A percentile compares a stretch with the other conserved stretches of the same genome.
phyloP scores from a whole-genome alignment of 1,284 basidiomycete species.

The Boletus mariae region DNA sequence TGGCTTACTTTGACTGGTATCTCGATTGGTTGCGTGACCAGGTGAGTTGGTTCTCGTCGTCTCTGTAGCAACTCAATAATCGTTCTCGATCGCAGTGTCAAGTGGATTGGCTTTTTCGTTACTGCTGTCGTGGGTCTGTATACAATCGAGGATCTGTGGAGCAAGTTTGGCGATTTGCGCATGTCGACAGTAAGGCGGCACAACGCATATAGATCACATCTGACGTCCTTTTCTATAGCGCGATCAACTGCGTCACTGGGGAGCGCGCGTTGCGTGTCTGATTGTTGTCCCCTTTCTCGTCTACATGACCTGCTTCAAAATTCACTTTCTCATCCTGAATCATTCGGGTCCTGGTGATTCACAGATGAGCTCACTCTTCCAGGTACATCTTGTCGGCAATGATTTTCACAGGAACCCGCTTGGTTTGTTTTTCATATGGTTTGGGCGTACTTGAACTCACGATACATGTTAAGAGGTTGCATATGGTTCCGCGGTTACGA shows the following conservation, averaged over 20 bases:
- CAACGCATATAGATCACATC: slow-evolving; percentile 12
- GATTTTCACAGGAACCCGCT: slow-evolving; percentile 88
- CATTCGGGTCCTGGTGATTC: slow-evolving; percentile 95
- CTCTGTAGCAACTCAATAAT: background rate
- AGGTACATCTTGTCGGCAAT: slow-evolving; percentile 94
- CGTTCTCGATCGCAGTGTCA: slow-evolving; percentile 59
- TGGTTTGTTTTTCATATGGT: slow-evolving; percentile 42
- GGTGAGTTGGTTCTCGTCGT: slow-evolving; percentile 40
- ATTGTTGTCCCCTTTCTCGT: slow-evolving; percentile 89
- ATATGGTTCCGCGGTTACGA: slow-evolving; percentile 84
- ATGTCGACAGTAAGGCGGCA: slow-evolving; percentile 74
- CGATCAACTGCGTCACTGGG: slow-evolving; percentile 90
- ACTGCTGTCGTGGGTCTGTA: slow-evolving; percentile 94
- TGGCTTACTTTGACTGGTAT: slow-evolving; percentile 90
- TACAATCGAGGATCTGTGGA: slow-evolving; percentile 97
- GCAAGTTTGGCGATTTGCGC: slow-evolving; percentile 93
- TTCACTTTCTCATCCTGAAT: slow-evolving; percentile 93
- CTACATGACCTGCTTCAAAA: slow-evolving; percentile 93
- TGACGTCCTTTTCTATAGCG: slow-evolving; percentile 39
- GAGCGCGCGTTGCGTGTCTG: slow-evolving; percentile 80
- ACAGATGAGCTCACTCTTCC: slow-evolving; percentile 98
- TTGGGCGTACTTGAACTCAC: background rate
- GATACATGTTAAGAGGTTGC: slow-evolving; percentile 65
- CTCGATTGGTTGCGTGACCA: slow-evolving; percentile 94
- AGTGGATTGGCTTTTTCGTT: slow-evolving; percentile 95